Base-by-base conservation (phyloP, 2,329 filamentous ascomycete species). In the Penicillium sp. region DNA sequence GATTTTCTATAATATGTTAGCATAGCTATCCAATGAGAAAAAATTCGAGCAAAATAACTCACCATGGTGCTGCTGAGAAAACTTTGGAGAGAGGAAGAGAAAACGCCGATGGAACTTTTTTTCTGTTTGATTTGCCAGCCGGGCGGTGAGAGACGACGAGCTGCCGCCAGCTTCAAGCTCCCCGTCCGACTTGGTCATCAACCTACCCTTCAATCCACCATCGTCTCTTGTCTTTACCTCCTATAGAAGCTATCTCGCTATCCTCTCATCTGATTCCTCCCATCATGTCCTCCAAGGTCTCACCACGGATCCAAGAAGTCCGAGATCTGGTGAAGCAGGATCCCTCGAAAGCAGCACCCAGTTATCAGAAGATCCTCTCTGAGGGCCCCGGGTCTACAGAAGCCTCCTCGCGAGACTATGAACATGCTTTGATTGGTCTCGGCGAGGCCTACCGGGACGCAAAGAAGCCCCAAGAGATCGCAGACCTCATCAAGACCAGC, bases 281-380 rank as follows among this genome's bases (percentile, higher is more conserved):
- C 38, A 73, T 59, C 59, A 82, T 83, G 81, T 70, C 67, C 63
- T 74, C 74, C 58, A 79, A 82, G 61, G 80, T 79, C 63, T 79
- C 82, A 64, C 80, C 83, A 73, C 83, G 88, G 81, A 87, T 97
- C 83, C 86, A 88, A 77, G 91, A 97, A 83, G 93, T 92, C 74
- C 88, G 93, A 82, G 87, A 89, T 80, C 80, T 93, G 70, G 84
- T 85, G 64, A 92, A 91, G 80, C 83, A 87, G 61, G 86, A 96
- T 71, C 89, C 92, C 63, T 79, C 83, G 68, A 90, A 94, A 81
- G 91, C 93, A 60, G 92, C 96, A 79, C 81, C 84, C 67, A 86
- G 91, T 72, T 97, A 93, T 83, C 91, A 93, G 77, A 88, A 94
- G 53, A 90, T 97, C 71, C 85, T 97, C 63, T 87, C 91, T 49